Evolutionary conservation across 345 rosid species (phyloP).

Genomic region (Gossypioides kirkii): DNA sequence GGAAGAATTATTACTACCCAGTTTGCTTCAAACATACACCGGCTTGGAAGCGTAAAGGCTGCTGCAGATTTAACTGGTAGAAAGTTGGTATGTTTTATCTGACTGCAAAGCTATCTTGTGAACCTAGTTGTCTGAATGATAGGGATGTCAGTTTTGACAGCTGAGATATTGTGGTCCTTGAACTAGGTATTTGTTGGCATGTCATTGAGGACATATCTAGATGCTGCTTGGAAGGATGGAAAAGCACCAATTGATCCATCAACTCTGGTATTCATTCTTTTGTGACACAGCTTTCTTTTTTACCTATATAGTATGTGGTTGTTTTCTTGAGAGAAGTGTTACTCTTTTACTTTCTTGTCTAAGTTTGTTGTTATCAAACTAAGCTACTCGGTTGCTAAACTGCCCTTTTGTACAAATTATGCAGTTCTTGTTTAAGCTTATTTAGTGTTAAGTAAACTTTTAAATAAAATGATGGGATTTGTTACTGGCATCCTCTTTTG

Average conservation of each 20-base stretch:
- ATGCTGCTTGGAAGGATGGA: slow-evolving; percentile 99
- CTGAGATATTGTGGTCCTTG: slow-evolving; percentile 10
- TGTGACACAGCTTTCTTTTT: not conserved
- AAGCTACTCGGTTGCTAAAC: not conserved
- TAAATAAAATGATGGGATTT: not conserved
- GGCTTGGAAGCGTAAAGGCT: slow-evolving; percentile 95
- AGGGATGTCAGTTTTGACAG: not conserved
- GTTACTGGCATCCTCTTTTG: not conserved
- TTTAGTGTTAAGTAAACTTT: not conserved
- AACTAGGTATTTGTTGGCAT: slow-evolving; percentile 89
- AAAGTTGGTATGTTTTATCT: slow-evolving; percentile 58
- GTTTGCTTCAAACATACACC: slow-evolving; percentile 94
- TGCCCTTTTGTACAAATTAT: not conserved
- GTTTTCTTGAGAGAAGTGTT: not conserved
- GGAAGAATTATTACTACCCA: slow-evolving; percentile 97
- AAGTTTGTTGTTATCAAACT: not conserved
- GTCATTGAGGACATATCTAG: slow-evolving; percentile 93
- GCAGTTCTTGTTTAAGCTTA: not conserved
- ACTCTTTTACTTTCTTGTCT: not conserved
- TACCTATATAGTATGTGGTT: not conserved
- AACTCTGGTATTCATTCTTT: slow-evolving; percentile 53
- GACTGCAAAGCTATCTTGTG: not conserved
- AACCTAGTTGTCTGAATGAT: not conserved
- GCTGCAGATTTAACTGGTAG: slow-evolving; percentile 94
- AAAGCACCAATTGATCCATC: slow-evolving; percentile 95